Evolutionary conservation across 179 eudicot genomes (phyloP).

Genomic region (Beta macrorhiza): DNA sequence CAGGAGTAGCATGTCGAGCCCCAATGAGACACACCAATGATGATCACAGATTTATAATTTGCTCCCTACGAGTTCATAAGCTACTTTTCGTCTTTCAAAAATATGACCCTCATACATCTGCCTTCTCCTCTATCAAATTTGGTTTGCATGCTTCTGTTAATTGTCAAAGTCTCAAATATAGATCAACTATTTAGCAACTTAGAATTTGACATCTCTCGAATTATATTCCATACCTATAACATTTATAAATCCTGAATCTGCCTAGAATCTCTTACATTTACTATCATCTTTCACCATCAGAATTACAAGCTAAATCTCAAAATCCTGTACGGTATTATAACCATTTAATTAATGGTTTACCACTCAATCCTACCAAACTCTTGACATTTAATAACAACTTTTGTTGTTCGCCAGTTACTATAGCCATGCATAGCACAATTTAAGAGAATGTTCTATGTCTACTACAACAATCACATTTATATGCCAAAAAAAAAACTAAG

Average conservation of each 20-base stretch:
- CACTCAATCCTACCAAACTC: background rate
- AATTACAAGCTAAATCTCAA: background rate
- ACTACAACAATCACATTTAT: background rate
- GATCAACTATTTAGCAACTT: background rate
- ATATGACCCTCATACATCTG: background rate
- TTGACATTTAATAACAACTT: background rate
- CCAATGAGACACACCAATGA: background rate
- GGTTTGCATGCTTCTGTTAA: background rate
- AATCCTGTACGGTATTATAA: background rate
- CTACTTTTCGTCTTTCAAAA: conserved; percentile 8
- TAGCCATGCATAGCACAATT: background rate
- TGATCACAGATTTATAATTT: background rate
- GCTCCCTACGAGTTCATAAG: conserved; percentile 3
- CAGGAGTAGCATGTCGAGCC: background rate
- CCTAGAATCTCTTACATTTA: background rate
- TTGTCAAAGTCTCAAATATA: background rate
- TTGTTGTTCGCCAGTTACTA: background rate
- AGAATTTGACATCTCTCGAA: too few relatives aligned
- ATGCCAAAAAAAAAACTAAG: background rate
- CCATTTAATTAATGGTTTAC: background rate
- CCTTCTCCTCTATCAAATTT: background rate
- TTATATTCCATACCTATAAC: background rate
- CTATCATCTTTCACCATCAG: background rate
- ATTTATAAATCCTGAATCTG: background rate
- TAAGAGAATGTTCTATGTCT: background rate